Evolutionary conservation across 495 filamentous ascomycete genomes (phyloP).

Genomic region (Chaetomium fimeti): DNA sequence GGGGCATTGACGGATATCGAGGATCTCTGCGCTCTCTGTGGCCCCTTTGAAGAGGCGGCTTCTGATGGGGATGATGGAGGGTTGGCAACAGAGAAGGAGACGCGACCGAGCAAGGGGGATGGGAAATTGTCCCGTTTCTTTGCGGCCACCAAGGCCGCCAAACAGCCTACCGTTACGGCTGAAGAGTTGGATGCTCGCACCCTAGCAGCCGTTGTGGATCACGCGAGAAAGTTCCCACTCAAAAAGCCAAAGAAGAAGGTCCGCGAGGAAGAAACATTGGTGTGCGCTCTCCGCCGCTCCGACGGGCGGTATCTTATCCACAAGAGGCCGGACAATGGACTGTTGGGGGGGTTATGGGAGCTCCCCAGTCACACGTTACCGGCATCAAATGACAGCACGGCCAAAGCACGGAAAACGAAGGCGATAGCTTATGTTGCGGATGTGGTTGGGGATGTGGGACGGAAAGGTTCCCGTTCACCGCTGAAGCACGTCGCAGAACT

Average conservation of each 20-base stretch:
- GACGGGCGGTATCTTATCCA: constrained; percentile 45
- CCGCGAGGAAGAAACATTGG: constrained; percentile 45
- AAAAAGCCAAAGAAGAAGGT: constrained; percentile 42
- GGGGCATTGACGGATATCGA: constrained; percentile 38
- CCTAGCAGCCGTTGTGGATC: constrained; percentile 35
- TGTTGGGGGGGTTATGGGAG: constrained; percentile 49
- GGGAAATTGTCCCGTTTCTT: constrained; percentile 37
- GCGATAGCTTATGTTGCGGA: constrained; percentile 31
- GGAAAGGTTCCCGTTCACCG: neutral
- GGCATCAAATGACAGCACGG: constrained; percentile 24
- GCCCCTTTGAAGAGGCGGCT: constrained; percentile 33
- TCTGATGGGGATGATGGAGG: constrained; percentile 15
- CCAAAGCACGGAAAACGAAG: constrained; percentile 27
- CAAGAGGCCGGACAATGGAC: constrained; percentile 44
- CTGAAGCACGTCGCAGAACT: constrained; percentile 36
- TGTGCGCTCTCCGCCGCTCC: constrained; percentile 42
- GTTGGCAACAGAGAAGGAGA: neutral
- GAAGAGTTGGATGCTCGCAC: neutral
- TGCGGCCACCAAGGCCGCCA: neutral
- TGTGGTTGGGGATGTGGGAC: constrained; percentile 11
- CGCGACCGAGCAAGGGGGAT: constrained; percentile 10
- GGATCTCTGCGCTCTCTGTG: constrained; percentile 43
- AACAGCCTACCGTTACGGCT: neutral
- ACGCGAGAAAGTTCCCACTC: constrained; percentile 46
- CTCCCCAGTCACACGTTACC: constrained; percentile 42